Base-by-base conservation (phyloP, 352 stramenopile genomes). In the Globisporangium yorkense region DNA sequence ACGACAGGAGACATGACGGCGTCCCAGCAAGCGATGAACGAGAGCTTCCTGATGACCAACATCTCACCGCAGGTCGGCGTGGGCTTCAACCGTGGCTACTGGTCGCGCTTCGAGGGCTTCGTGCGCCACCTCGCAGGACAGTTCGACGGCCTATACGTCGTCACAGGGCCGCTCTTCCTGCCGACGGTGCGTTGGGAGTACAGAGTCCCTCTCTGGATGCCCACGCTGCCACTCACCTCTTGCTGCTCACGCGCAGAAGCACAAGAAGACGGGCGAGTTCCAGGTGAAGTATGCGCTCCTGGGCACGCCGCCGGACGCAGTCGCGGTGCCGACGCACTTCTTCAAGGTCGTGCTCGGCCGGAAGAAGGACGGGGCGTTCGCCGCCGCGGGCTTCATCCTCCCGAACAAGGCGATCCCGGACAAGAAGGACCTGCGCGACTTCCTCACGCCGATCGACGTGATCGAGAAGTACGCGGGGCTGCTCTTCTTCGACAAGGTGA, bases 41-140 rank as follows among this genome's bases (percentile, higher is more conserved):
- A 98, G 69, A 98, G 93, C 53, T 98, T 98, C 62, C 72, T 92
- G n/a, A 94, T 98, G 72, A 95, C 79, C 51, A 98, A 98, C 70
- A 93, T 98, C 57, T 96, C 86, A 27, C 96, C 96, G 0, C 96
- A 98, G 63, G 64, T 96, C 46, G 86, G 85, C 40, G 81, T 74
- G 27, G 84, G 84, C 21, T 95, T 97, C 61, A 97, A 97, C 60
- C 87, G 88, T 33, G 72, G 77, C 51, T 96, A 96, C 66, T 97
- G 88, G 88, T 75, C 87, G 9, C 75, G 83, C 20, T 66, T 97
- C 35, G 88, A 97, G 61, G 77, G 85, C 48, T 96, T 96, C 53
- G 76, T 94, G 53, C 85, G 88, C 27, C 79, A 93, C 60, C 61
- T 96, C 21, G 81, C 85, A n/a, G 65, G 74, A 31, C 73, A 84